Percentiles rank a stretch among this genome's conserved stretches.
Conservation (phyloP, 768 basidiomycete genomes). For the Termitomyces sp. region DNA sequence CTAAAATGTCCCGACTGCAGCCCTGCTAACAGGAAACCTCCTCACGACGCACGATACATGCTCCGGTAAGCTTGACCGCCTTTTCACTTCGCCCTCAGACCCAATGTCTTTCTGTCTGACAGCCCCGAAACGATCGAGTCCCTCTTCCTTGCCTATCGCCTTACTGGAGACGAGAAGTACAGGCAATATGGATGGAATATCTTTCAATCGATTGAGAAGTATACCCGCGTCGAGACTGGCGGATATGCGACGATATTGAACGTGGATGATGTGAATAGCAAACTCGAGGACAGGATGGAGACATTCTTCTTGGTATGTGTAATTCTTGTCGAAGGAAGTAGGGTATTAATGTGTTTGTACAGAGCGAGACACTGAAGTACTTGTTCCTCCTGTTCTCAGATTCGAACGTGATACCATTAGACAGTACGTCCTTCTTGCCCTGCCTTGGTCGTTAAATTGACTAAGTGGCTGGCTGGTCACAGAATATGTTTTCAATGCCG, state of each 20-base stretch:
- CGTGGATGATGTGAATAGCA: slow-evolving; percentile 71
- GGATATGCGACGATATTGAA: slow-evolving; percentile 86
- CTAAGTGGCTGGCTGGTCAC: background rate
- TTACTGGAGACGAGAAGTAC: slow-evolving; percentile 81
- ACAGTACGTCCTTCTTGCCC: slow-evolving; percentile 43
- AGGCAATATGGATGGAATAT: slow-evolving; percentile 86
- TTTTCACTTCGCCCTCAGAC: background rate
- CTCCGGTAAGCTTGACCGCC: slow-evolving; percentile 49
- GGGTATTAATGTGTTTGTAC: background rate
- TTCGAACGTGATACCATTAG: slow-evolving; percentile 63
- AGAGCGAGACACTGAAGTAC: slow-evolving; percentile 94
- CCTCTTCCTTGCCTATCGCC: slow-evolving; percentile 85
- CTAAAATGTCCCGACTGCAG: slow-evolving; percentile 5
- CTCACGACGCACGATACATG: slow-evolving; percentile 90
- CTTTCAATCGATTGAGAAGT: slow-evolving; percentile 84
- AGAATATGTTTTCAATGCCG: slow-evolving; percentile 93
- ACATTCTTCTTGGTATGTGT: slow-evolving; percentile 80
- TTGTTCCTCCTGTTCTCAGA: slow-evolving; percentile 89
- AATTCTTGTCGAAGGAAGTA: background rate
- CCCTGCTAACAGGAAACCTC: slow-evolving; percentile 29
- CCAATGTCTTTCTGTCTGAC: background rate
- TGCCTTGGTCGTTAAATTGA: background rate
- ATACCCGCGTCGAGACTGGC: slow-evolving; percentile 73
- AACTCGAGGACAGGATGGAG: slow-evolving; percentile 89
- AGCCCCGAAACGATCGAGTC: slow-evolving; percentile 10